phyloP scores from a whole-genome alignment of 306 rosid species.

The Vigna nakashimae region DNA sequence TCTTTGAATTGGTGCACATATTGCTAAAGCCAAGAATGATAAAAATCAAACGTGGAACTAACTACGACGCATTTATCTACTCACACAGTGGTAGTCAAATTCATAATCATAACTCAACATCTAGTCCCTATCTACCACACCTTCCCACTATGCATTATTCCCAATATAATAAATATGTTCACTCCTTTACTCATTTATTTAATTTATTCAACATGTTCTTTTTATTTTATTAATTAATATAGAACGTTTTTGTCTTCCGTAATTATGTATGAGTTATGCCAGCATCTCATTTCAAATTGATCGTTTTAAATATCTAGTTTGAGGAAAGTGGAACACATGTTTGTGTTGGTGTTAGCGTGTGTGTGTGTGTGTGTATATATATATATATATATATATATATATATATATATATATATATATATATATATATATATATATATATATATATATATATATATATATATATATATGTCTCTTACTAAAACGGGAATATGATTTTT shows the following conservation, averaged over 20 bases:
- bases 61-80: neutral
- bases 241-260: too few relatives aligned
- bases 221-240: too few relatives aligned
- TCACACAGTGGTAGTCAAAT: constrained; percentile 9
- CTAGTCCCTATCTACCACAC: constrained; percentile 30
- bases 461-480: too few relatives aligned
- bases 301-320: neutral
- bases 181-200: neutral
- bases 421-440: too few relatives aligned
- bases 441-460: neutral
- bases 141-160: neutral
- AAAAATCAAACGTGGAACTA: neutral
- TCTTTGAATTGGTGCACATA: constrained; percentile 13
- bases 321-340: neutral
- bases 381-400: too few relatives aligned
- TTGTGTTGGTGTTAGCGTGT: neutral
- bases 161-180: constrained; percentile 12
- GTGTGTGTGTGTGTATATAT: too few relatives aligned
- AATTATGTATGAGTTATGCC: neutral
- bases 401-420: too few relatives aligned
- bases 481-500: neutral
- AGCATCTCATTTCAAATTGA: constrained; percentile 1
- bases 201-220: too few relatives aligned
- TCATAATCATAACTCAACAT: constrained; percentile 15
- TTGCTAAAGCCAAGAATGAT: neutral